Evolutionary conservation across 306 rosid species (phyloP), one percentile per base, ranked within the genome.

Genomic region (Vigna angularis): DNA sequence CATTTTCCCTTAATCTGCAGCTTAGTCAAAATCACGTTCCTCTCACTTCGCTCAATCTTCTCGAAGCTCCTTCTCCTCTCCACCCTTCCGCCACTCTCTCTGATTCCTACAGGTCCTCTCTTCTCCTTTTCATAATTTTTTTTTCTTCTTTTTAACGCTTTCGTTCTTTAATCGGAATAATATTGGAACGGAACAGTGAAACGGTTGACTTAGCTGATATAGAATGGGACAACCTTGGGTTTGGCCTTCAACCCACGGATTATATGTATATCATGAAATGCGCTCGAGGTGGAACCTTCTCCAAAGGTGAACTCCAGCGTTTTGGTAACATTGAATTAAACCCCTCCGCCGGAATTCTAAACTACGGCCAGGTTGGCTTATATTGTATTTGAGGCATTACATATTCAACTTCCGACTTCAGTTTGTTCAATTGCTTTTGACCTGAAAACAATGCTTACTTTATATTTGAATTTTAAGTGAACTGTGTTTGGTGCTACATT

Each of bases 151-250:
- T 16, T 44, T 2, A 11, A 6, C 24, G 8, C 3, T 52, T 0
- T 7, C 0, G n/a, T 81, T 81, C 6, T 40, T 74, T 50, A 1
- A 59, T 50, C 20, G 42, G 55, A 77, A 66, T 66, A 12, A 38
- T 17, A 30, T 15, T 32, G n/a, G 65, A 70, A 66, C 82, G 70
- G 48, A 63, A 61, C 84, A 84, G 86, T 73, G 88, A 70, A 48
- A 78, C 86, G 42, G 13, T 28, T 28, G 98, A 93, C 56, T 59
- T 87, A 79, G 91, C 88, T 0, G 94, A 91, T 71, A 38, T 93
- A 40, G 97, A 95, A 26, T 95, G 99, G 98, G 97, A 95, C 83
- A 85, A 76, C 83, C 97, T 95, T 42, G 99, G 99, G 70, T 93
- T 95, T 81, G 93, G 88, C 12, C 79, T 95, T 48, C 80, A 70